Evolutionary conservation across 2,329 filamentous ascomycete species (phyloP).

Genomic region (Septoria petroselini): DNA sequence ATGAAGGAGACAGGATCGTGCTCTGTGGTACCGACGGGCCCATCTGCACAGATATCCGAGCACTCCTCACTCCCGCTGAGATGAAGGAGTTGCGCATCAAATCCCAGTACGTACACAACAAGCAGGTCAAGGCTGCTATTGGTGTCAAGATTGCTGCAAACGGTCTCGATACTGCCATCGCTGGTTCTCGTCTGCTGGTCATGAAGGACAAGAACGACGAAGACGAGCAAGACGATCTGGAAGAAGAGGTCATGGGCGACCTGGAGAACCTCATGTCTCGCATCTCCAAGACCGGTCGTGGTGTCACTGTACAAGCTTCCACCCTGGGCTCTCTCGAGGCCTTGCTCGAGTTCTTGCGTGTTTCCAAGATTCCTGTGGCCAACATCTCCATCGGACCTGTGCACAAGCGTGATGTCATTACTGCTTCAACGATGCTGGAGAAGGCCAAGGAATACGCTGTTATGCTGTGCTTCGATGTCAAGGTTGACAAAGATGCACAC

Average conservation of each 20-base stretch:
- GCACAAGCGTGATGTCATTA: conserved; percentile 97
- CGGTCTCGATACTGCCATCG: conserved; percentile 91
- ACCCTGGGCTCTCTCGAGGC: conserved; percentile 96
- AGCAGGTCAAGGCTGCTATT: conserved; percentile 95
- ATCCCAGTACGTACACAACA: conserved; percentile 96
- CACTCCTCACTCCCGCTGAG: conserved; percentile 85
- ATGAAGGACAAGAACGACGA: conserved; percentile 95
- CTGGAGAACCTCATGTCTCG: conserved; percentile 85
- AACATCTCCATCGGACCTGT: conserved; percentile 97
- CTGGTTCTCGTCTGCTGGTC: conserved; percentile 89
- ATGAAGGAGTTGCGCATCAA: conserved; percentile 94
- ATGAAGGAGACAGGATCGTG: conserved; percentile 91
- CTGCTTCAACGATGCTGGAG: conserved; percentile 89
- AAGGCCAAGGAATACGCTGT: conserved; percentile 94
- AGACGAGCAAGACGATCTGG: conserved; percentile 68
- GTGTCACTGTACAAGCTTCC: conserved; percentile 95
- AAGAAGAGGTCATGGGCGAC: conserved; percentile 95
- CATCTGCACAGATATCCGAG: conserved; percentile 92
- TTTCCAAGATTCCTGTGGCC: conserved; percentile 93
- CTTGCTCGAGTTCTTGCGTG: conserved; percentile 89
- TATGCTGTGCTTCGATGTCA: conserved; percentile 99
- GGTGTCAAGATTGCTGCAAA: conserved; percentile 99
- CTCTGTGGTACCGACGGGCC: conserved; percentile 95
- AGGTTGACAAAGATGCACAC: conserved; percentile 94
- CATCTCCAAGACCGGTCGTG: conserved; percentile 86